phyloP scores from a whole-genome alignment of 2,329 filamentous ascomycete genomes.

The Monosporascus sp. region DNA sequence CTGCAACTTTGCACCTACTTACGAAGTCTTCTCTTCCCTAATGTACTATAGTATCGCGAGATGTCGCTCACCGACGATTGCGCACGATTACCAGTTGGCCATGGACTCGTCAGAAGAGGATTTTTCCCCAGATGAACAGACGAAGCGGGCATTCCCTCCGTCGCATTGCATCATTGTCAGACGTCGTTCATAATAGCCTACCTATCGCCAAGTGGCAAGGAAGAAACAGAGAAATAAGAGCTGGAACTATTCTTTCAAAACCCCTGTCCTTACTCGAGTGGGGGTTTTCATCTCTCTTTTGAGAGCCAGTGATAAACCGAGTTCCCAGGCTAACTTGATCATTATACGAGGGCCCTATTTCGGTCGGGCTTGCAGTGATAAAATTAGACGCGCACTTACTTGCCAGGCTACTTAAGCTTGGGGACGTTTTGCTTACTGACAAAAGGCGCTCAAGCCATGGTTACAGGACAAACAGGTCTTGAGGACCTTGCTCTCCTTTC shows the following conservation, averaged over 20 bases:
- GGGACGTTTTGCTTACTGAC: too few species aligned
- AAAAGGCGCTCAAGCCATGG: too few species aligned
- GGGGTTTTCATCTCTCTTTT: neutral
- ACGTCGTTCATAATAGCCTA: slow-evolving; percentile 6
- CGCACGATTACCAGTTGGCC: neutral
- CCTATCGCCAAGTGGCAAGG: slow-evolving; percentile 26
- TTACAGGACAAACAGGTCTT: too few species aligned
- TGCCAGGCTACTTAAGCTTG: too few species aligned
- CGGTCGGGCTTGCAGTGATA: too few species aligned
- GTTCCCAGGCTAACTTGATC: too few species aligned
- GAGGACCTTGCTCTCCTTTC: too few species aligned
- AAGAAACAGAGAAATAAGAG: slow-evolving; percentile 12
- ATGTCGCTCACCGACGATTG: neutral
- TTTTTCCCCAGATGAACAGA: too few species aligned
- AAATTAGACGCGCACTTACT: too few species aligned
- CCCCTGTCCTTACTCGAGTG: slow-evolving; percentile 7
- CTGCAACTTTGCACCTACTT: neutral
- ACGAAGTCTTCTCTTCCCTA: neutral
- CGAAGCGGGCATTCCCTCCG: slow-evolving; percentile 13
- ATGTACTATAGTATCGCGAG: neutral
- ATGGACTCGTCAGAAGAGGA: neutral
- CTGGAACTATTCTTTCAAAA: slow-evolving; percentile 4
- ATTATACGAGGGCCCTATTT: too few species aligned
- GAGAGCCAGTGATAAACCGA: neutral
- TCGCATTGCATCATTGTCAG: slow-evolving; percentile 7